Evolutionary conservation across 768 basidiomycete genomes (phyloP), one percentile per base, ranked within the genome.

Genomic region (Kwoniella dejecticola): DNA sequence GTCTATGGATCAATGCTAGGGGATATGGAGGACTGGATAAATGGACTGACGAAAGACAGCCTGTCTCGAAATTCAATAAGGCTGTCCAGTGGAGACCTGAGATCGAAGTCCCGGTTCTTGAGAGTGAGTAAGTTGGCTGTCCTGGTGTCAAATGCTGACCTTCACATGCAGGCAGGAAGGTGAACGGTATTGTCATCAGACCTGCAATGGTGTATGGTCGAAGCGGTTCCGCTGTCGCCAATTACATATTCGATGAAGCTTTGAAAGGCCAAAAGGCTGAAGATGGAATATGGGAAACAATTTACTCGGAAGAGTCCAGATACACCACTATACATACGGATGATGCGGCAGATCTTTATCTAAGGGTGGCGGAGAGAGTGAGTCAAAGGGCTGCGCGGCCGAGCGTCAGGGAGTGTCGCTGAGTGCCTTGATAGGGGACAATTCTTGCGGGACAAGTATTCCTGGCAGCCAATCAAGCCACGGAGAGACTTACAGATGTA

Each of bases 181-280:
- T 83, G 6, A 79, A 82, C 64, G 82, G 82, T 19, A 80, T 83
- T 56, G 82, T 83, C 58, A 77, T 84, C 38, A 82, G 83, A 15
- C 81, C 82, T 0, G 67, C 76, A 4, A 60, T 83, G n/a, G 60
- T 83, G 15, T 83, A 83, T 66, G 83, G 83, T 5, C 77, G 79
- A 17, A 72, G 77, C 7, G 82, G 68, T n/a, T 83, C 82, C 4
- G 60, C 81, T 19, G 45, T 79, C 29, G 78, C 68, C 3, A 26
- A 45, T 15, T 47, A 81, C 2, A 54, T 67, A 15, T 83, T 83
- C 72, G 57, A 70, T 42, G 71, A 79, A 8, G 73, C 76, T 26
- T 44, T 67, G 2, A 67, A 68, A 10, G 80, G 70, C 19, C 41
- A 42, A 5, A 62, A 80, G 15, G 71, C 71, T 38, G 78, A 80